Evolutionary conservation across 148 eudicot genomes (phyloP).

Genomic region (Heliamphora exappendiculata): DNA sequence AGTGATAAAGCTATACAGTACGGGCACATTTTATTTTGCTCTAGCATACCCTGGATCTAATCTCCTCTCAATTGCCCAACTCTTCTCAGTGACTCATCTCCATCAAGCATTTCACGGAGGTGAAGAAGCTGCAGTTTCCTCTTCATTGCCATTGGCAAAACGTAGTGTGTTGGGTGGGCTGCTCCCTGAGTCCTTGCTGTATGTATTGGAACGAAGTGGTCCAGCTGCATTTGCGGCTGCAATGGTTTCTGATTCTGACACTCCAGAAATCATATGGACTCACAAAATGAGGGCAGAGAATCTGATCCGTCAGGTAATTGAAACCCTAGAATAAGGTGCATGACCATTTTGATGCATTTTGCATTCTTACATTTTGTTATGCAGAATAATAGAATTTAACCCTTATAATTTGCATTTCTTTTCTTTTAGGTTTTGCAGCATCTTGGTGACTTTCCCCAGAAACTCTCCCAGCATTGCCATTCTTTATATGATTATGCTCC

Average conservation of each 20-base stretch:
- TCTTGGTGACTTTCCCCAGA: constrained; percentile 98
- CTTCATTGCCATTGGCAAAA: constrained; percentile 93
- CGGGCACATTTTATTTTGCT: constrained; percentile 95
- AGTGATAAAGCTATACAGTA: constrained; percentile 85
- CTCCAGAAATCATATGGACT: constrained; percentile 99
- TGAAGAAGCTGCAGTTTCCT: constrained; percentile 97
- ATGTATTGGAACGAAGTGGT: constrained; percentile 95
- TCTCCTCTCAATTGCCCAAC: constrained; percentile 81
- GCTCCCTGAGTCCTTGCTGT: constrained; percentile 89
- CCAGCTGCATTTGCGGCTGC: constrained; percentile 95
- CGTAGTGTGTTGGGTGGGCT: constrained; percentile 98
- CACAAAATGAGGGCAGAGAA: constrained; percentile 99
- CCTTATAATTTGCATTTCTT: not conserved
- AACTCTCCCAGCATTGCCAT: constrained; percentile 92
- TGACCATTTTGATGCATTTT: not conserved
- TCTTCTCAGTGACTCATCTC: constrained; percentile 82
- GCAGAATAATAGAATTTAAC: not conserved
- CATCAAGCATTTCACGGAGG: constrained; percentile 99
- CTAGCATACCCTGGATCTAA: constrained; percentile 98
- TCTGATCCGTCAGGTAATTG: constrained; percentile 82
- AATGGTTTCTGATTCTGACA: constrained; percentile 98
- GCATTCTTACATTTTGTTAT: not conserved
- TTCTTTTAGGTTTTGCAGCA: constrained; percentile 89
- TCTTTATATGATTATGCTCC: constrained; percentile 97
- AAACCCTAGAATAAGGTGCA: constrained; percentile 3